These are phyloP conservation scores for Aureobasidium subglaciale DNA, from an alignment of 2,329 filamentous ascomycete species.

Conservation along the genomic window DNA sequence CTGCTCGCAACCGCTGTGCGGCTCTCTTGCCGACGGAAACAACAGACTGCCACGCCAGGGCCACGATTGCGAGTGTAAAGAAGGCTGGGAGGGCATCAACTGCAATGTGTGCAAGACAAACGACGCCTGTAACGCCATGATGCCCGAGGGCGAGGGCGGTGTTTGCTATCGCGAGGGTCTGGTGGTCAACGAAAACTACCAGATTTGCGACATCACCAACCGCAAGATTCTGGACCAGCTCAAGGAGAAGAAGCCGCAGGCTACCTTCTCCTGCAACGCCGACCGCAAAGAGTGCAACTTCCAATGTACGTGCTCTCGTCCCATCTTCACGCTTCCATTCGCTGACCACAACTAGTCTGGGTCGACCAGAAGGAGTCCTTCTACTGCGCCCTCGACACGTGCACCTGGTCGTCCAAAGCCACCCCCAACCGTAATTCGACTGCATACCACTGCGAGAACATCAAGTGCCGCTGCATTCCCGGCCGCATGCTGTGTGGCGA, in stretches of 20 bases:
- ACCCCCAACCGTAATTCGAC: slow-evolving; percentile 70
- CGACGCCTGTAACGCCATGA: slow-evolving; percentile 77
- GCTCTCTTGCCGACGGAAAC: slow-evolving; percentile 72
- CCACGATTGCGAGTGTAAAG: slow-evolving; percentile 72
- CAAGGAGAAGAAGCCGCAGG: slow-evolving; percentile 78
- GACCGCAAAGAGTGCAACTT: slow-evolving; percentile 78
- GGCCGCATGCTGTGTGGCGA: slow-evolving; percentile 92
- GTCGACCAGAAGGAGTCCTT: slow-evolving; percentile 91
- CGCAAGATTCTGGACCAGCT: slow-evolving; percentile 83
- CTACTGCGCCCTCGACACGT: slow-evolving; percentile 83
- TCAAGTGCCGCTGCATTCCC: slow-evolving; percentile 80
- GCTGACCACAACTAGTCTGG: slow-evolving; percentile 61
- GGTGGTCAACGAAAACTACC: slow-evolving; percentile 88
- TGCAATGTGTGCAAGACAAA: slow-evolving; percentile 87
- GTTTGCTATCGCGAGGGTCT: slow-evolving; percentile 89
- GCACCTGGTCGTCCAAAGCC: slow-evolving; percentile 63
- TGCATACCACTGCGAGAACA: slow-evolving; percentile 73
- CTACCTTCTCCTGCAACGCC: slow-evolving; percentile 84
- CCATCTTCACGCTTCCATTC: neutral
- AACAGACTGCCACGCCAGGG: slow-evolving; percentile 69
- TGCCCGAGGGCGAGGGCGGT: slow-evolving; percentile 72
- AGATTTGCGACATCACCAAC: slow-evolving; percentile 97
- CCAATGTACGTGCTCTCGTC: slow-evolving; percentile 62
- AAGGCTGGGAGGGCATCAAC: slow-evolving; percentile 95
- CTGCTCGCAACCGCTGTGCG: slow-evolving; percentile 84